Evolutionary conservation across 805 yeast genomes (phyloP), one percentile per base, ranked within the genome.

Genomic region (Phaffomyces opuntiae): DNA sequence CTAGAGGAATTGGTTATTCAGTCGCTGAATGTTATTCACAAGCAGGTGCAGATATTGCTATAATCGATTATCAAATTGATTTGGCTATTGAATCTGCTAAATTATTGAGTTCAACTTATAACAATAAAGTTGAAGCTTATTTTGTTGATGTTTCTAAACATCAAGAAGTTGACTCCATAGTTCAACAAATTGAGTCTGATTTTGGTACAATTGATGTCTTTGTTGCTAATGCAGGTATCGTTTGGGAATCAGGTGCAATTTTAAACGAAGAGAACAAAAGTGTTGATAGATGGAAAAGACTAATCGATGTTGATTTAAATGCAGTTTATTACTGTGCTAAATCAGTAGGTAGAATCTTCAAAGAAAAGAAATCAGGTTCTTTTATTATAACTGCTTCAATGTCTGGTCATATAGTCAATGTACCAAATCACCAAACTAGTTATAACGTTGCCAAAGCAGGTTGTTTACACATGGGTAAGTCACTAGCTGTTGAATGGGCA

Each of bases 361-460:
- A 78, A 63, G 68, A 75, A 56, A 87, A 85, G 59, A 87, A 89
- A 16, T 67, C 64, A 50, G 96, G 96, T 31, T 81, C 93, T 1
- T 72, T 87, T 53, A 79, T 89, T 55, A 74, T 86, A 64, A 89
- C 97, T 9, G 89, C 93, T 6, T 86, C 96, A 31, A 89, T 89
- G 83, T 84, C 95, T 19, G 96, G 85, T 8, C 87, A 81, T 67
- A 80, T 89, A 54, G 95, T 84, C 54, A 89, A 89, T 64, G 75
- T 80, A 47, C 97, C 97, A 16, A 95, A 89, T 64, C 68, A 76
- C 57, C 96, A 89, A 67, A 84, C 95, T 24, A 81, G 86, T 27
- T 87, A 87, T 71, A 88, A 88, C 59, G 87, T 88, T 13, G 87
- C 90, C 50, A 87, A 87, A 70, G 95, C 96, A 37, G 96, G 80